Percentiles rank a stretch among this genome's conserved stretches.
These are phyloP conservation scores for Angomonas ambiguus DNA, from an alignment of 208 protist species.

Conservation along the genomic window DNA sequence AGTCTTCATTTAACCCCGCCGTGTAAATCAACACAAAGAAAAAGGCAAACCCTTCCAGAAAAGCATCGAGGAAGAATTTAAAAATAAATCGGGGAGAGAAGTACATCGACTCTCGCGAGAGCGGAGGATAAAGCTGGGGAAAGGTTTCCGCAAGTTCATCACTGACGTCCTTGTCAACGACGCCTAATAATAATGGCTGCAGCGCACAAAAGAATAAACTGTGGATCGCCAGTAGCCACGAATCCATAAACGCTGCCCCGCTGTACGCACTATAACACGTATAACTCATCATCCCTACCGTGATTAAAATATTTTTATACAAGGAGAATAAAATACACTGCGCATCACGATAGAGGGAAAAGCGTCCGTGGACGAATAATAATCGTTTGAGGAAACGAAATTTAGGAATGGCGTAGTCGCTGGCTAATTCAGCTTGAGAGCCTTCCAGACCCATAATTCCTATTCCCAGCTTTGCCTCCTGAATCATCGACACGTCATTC, in stretches of 20 bases:
- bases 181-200: constrained; percentile 72
- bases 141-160: constrained; percentile 76
- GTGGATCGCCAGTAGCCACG: constrained; percentile 79
- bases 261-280: constrained; percentile 80
- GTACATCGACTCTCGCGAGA: constrained; percentile 68
- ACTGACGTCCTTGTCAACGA: constrained; percentile 85
- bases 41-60: constrained; percentile 47
- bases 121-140: constrained; percentile 56
- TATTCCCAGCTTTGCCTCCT: constrained; percentile 91
- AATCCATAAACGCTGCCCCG: constrained; percentile 78
- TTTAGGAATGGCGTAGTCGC: constrained; percentile 91
- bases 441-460: constrained; percentile 95
- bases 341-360: constrained; percentile 84
- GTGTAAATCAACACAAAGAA: constrained; percentile 56
- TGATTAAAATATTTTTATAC: constrained; percentile 95
- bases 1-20: constrained; percentile 32
- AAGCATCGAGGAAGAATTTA: constrained; percentile 60
- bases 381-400: constrained; percentile 89
- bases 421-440: constrained; percentile 89
- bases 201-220: constrained; percentile 79
- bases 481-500: constrained; percentile 94
- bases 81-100: constrained; percentile 55
- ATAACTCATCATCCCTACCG: constrained; percentile 77
- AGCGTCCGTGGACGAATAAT: constrained; percentile 93
- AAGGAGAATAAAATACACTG: constrained; percentile 91